Base-by-base conservation (phyloP, 441 rosid genomes). In the Populus hybrid region DNA sequence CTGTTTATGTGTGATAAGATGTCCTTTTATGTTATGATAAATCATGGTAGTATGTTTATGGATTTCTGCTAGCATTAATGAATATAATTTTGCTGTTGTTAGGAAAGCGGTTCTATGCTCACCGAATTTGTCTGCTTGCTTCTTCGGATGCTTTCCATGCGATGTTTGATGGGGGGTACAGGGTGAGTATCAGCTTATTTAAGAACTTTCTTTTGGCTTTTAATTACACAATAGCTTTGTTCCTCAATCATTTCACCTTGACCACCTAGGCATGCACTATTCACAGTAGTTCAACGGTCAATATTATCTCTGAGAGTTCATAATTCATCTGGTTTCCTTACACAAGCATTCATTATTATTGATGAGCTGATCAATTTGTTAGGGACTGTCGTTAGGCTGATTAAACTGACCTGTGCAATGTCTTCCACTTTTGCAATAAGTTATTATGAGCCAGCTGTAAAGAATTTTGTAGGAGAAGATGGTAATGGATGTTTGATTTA, bases 81-180 rank as follows among this genome's bases (percentile, higher is more conserved):
- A 6, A 6, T 53, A 8, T 18, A 53, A 6, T 57, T 26, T 81
- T 67, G 72, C 69, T 50, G 77, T 70, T 87, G 38, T 82, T 87
- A 94, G 99, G 98, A 78, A 89, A 86, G 81, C 89, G 86, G 79
- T 95, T 95, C 89, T 91, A 87, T 82, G 98, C 98, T 71, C 98
- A 95, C 84, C 88, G 97, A 86, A 94, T 94, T 74, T 95, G 99
- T 84, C 88, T 95, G 70, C 97, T 95, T 83, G 99, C 97, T 84
- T 94, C 99, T 78, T 95, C 99, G 71, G 99, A 95, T 81, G 93
- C 98, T 73, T 95, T 95, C 75, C 95, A 95, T 72, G 99, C 99
- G 70, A 94, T 95, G 99, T 95, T 95, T 85, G 98, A 95, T 79
- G 98, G 99, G 76, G 98, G 98, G 78, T 95, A 94, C 83, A 88